A percentile compares a stretch with the other conserved stretches of the same genome.
Conservation (phyloP, 495 filamentous ascomycete species). For the Neurospora sp. region DNA sequence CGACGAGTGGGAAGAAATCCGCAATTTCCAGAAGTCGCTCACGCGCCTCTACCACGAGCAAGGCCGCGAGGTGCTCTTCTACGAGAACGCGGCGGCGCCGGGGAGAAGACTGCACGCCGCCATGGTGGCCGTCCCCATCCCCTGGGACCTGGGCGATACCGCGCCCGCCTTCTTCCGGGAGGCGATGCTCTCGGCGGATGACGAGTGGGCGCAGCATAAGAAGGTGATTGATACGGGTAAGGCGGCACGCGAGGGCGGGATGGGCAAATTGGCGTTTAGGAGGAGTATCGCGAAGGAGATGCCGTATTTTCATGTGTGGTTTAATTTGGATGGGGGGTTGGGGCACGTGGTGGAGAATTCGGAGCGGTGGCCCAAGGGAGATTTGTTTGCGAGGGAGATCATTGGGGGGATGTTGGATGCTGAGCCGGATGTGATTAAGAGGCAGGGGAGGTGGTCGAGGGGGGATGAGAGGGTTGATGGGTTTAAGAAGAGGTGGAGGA, state of each 20-base stretch:
- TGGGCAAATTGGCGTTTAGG: slow-evolving; percentile 77
- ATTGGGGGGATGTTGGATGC: slow-evolving; percentile 88
- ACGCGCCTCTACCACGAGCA: slow-evolving; percentile 89
- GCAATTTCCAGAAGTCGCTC: slow-evolving; percentile 98
- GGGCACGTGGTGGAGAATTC: slow-evolving; percentile 89
- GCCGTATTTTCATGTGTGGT: slow-evolving; percentile 99
- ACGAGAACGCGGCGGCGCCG: slow-evolving; percentile 86
- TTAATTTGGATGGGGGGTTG: slow-evolving; percentile 80
- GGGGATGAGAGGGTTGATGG: slow-evolving; percentile 62
- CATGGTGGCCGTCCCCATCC: slow-evolving; percentile 78
- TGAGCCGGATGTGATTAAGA: slow-evolving; percentile 75
- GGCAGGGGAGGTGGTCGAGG: slow-evolving; percentile 81
- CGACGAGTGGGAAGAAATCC: slow-evolving; percentile 97
- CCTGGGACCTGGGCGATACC: slow-evolving; percentile 75
- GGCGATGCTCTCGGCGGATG: slow-evolving; percentile 76
- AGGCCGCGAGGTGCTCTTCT: slow-evolving; percentile 86
- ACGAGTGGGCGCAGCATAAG: slow-evolving; percentile 91
- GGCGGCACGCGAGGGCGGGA: slow-evolving; percentile 51
- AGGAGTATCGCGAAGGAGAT: slow-evolving; percentile 83
- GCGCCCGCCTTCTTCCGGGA: slow-evolving; percentile 94
- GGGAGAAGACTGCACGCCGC: slow-evolving; percentile 73
- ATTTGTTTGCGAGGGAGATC: slow-evolving; percentile 87
- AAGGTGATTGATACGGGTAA: slow-evolving; percentile 84
- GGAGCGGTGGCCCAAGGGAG: slow-evolving; percentile 80
- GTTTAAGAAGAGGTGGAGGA: slow-evolving; percentile 78